phyloP scores from a whole-genome alignment of 805 yeast species.

The Kockiozyma suomiensis region DNA sequence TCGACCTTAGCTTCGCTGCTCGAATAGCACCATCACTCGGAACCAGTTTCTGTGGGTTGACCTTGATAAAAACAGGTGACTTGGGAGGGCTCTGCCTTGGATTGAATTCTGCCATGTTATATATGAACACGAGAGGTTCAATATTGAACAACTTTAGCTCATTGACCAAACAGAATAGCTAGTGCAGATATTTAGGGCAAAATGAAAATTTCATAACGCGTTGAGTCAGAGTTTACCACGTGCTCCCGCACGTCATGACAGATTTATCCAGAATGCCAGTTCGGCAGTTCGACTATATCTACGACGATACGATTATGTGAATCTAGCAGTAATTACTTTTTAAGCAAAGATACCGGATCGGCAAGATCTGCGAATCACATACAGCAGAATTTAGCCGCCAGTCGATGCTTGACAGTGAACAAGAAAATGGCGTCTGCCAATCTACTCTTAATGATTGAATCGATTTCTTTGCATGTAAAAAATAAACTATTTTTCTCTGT shows the following conservation, averaged over 20 bases:
- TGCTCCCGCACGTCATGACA: not conserved
- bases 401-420: too few relatives aligned
- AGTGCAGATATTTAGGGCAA: not conserved
- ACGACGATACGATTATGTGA: too few relatives aligned
- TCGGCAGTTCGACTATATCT: too few relatives aligned
- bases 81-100: not conserved
- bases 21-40: slow-evolving; percentile 45
- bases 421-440: too few relatives aligned
- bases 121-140: too few relatives aligned
- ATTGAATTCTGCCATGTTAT: not conserved
- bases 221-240: not conserved
- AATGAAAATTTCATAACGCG: too few relatives aligned
- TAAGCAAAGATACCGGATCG: too few relatives aligned
- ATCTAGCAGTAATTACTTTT: too few relatives aligned
- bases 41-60: slow-evolving; percentile 43
- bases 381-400: too few relatives aligned
- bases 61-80: slow-evolving; percentile 34
- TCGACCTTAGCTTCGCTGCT: slow-evolving; percentile 47
- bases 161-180: not conserved
- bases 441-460: not conserved
- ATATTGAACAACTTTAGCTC: too few relatives aligned
- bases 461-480: not conserved
- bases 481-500: not conserved
- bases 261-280: too few relatives aligned
- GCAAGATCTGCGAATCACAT: too few relatives aligned